Evolutionary conservation across 352 stramenopile species (phyloP), one percentile per base, ranked within the genome.

Genomic region (Phytophthora aleatoria): DNA sequence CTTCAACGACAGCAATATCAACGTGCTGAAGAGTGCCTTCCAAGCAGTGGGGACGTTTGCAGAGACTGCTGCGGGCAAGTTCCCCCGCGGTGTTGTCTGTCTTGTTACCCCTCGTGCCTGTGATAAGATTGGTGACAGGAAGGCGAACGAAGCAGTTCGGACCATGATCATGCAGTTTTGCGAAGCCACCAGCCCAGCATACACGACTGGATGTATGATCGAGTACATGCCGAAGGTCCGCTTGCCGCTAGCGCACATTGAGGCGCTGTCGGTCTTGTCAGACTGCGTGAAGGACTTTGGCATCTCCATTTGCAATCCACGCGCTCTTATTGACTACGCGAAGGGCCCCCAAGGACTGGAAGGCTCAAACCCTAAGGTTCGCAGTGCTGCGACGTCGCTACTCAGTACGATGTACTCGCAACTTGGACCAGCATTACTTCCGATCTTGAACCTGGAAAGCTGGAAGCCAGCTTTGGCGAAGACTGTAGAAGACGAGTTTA

Each of bases 1-100:
- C 47, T 95, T 96, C 57, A 93, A 92, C 54, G 88, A 96, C 60
- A 94, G 83, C 67, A 96, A 96, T 60, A 91, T 96, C 58, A 94
- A 96, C 50, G 88, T 95, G 3, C 56, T 96, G 12, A 92, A 90
- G 50, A 92, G 87, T 57, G 78, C 87, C 10, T 96, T 96, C 42
- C 78, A 95, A 57, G 88, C 87, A 1, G 71, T 96, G 4, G 85
- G 77, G 10, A 85, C 71, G 5, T 92, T 95, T 61, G 85, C 88
- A 8, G 79, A 87, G 42, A 74, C 71, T 31, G 71, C 71, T 36
- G 61, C 76, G 1, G 73, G 73, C 27, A 89, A 92, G 59, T 91
- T 94, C 31, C 77, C 85, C 0, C 86, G 82, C 13, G 78, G 85
- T 41, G 83, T 96, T 49, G 79, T 95, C 0, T 92, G 83, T 47